A percentile compares a stretch with the other conserved stretches of the same genome.
Conservation (phyloP, 345 rosid genomes). For the Gossypium arboreum region DNA sequence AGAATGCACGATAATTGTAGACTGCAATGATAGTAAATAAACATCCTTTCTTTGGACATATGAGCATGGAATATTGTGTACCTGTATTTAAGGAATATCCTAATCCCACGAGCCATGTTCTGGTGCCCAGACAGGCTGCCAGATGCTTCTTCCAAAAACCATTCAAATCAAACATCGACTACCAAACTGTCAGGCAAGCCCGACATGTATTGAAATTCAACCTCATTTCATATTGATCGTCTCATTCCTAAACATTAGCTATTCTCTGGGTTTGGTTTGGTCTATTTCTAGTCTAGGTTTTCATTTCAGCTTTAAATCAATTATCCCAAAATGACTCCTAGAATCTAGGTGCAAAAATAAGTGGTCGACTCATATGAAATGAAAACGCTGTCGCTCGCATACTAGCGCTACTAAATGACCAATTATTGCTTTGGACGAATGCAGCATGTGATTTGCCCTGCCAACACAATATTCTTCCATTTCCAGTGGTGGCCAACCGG, state of each 20-base stretch:
- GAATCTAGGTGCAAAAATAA: no score
- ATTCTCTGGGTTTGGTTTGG: not conserved
- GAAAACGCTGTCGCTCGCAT: not conserved
- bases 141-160: not conserved
- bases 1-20: no score
- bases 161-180: not conserved
- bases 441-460: not conserved
- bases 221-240: no score
- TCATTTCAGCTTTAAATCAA: not conserved
- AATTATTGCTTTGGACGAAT: not conserved
- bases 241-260: not conserved
- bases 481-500: not conserved
- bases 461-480: not conserved
- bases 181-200: not conserved
- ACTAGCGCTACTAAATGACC: not conserved
- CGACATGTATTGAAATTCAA: not conserved
- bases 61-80: not conserved
- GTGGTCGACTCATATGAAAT: not conserved
- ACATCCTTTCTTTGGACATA: not conserved
- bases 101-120: conserved; percentile 1
- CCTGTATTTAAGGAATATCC: not conserved
- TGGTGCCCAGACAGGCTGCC: not conserved
- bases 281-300: not conserved
- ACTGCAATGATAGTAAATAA: not conserved
- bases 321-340: not conserved